phyloP scores from a whole-genome alignment of 1,284 basidiomycete species.

The Melampsora allii-populina region DNA sequence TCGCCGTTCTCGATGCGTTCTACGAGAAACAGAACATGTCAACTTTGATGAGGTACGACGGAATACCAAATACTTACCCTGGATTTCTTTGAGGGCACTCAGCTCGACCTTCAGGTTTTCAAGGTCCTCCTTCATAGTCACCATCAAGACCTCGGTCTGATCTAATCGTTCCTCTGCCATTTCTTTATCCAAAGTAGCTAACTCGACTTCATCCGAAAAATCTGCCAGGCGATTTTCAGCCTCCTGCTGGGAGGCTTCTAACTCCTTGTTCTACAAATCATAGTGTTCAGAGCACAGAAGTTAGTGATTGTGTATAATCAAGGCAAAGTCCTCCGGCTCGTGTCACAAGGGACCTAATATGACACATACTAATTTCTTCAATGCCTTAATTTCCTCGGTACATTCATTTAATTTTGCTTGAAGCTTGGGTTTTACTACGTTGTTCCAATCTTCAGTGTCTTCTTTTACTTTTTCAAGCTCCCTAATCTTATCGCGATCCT shows the following conservation, averaged over 20 bases:
- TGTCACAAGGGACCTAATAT: not conserved
- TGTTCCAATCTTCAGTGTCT: constrained; percentile 80
- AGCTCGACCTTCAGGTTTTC: constrained; percentile 82
- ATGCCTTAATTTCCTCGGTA: constrained; percentile 69
- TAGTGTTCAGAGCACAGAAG: constrained; percentile 44
- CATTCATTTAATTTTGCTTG: constrained; percentile 48
- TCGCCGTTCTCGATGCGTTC: constrained; percentile 56
- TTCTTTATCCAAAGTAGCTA: constrained; percentile 92
- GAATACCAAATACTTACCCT: constrained; percentile 54
- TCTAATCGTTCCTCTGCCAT: constrained; percentile 93
- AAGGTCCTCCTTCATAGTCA: constrained; percentile 69
- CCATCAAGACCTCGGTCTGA: constrained; percentile 69
- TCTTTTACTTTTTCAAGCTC: constrained; percentile 77
- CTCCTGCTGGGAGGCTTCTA: constrained; percentile 62
- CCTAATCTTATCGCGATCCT: constrained; percentile 76
- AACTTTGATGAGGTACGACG: constrained; percentile 45
- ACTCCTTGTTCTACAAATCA: constrained; percentile 58
- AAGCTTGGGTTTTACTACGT: constrained; percentile 67
- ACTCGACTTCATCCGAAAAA: constrained; percentile 83
- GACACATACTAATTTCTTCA: constrained; percentile 56
- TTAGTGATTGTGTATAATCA: not conserved
- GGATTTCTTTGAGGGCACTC: constrained; percentile 65
- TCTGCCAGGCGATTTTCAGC: constrained; percentile 67
- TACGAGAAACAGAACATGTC: constrained; percentile 47
- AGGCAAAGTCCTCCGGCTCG: constrained; percentile 33